A percentile compares a stretch with the other conserved stretches of the same genome.
Conservation (phyloP, 139 green algal genomes). For the Chloropicon primus region DNA sequence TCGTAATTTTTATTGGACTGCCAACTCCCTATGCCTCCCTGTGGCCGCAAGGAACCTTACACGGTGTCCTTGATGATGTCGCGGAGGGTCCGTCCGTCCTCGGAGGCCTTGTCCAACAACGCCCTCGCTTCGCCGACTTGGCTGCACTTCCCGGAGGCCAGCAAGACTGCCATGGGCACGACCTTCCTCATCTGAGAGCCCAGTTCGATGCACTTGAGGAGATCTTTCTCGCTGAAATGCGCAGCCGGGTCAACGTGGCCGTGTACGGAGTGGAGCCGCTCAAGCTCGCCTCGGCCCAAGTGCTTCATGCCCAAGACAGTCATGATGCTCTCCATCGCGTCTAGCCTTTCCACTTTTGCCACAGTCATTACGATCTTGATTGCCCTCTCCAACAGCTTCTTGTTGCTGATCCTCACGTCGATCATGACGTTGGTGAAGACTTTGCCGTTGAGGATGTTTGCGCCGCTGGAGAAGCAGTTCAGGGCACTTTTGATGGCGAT, state of each 20-base stretch:
- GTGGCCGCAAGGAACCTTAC: no score
- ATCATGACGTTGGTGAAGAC: constrained; percentile 20
- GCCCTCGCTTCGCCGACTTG: background rate
- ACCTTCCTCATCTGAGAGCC: background rate
- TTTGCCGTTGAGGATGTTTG: constrained; percentile 24
- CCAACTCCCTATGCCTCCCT: no score
- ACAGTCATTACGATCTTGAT: constrained; percentile 12
- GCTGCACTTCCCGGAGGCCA: background rate
- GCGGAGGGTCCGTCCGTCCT: background rate
- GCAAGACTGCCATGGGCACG: background rate
- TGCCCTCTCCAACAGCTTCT: constrained; percentile 24
- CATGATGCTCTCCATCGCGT: background rate
- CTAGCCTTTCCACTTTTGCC: background rate
- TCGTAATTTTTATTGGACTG: no score
- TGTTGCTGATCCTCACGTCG: constrained; percentile 20
- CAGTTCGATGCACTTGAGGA: background rate
- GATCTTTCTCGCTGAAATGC: background rate
- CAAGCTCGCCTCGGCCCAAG: background rate
- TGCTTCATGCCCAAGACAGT: background rate
- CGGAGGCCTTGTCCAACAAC: background rate
- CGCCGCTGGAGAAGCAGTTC: constrained; percentile 19
- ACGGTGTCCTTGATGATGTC: background rate
- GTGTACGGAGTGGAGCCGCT: background rate
- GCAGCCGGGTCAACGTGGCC: background rate
- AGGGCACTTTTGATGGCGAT: constrained; percentile 13